Percentiles rank a stretch among this genome's conserved stretches.
phyloP scores from a whole-genome alignment of 768 basidiomycete genomes.

The Naganishia vaughanmartiniae region DNA sequence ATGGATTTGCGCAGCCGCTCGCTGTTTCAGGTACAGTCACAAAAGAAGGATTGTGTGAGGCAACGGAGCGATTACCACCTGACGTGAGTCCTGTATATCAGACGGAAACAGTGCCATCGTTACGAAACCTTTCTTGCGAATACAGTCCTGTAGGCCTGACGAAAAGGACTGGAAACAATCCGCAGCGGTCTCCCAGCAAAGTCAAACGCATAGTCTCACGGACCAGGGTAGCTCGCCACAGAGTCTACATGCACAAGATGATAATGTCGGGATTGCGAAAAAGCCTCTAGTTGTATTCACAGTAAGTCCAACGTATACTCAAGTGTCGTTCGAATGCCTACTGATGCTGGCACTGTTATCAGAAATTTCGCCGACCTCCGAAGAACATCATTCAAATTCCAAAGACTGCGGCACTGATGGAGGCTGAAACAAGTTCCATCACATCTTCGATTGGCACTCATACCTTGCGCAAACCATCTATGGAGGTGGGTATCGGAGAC shows the following conservation, averaged over 20 bases:
- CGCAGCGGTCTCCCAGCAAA: background rate
- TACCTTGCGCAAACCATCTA: background rate
- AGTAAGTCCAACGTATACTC: background rate
- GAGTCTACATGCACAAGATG: background rate
- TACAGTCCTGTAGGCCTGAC: constrained; percentile 9
- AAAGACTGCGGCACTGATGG: background rate
- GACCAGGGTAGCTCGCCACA: background rate
- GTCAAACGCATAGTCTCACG: background rate
- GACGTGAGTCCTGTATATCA: background rate
- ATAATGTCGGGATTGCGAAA: background rate
- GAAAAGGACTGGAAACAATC: background rate
- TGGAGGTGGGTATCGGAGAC: background rate
- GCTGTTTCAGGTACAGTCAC: background rate
- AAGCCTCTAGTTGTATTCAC: constrained; percentile 19
- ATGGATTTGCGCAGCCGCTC: background rate
- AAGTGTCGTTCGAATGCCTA: too few relatives aligned
- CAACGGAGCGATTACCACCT: background rate
- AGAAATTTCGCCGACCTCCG: constrained; percentile 16
- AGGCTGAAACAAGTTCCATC: background rate
- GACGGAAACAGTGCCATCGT: background rate
- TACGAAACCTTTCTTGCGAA: background rate
- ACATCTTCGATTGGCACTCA: background rate
- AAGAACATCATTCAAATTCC: background rate
- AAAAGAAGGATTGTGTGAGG: background rate
- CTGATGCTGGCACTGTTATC: background rate